Conservation (phyloP, 2,329 filamentous ascomycete genomes). For the Pestalotiopsis sp. region DNA sequence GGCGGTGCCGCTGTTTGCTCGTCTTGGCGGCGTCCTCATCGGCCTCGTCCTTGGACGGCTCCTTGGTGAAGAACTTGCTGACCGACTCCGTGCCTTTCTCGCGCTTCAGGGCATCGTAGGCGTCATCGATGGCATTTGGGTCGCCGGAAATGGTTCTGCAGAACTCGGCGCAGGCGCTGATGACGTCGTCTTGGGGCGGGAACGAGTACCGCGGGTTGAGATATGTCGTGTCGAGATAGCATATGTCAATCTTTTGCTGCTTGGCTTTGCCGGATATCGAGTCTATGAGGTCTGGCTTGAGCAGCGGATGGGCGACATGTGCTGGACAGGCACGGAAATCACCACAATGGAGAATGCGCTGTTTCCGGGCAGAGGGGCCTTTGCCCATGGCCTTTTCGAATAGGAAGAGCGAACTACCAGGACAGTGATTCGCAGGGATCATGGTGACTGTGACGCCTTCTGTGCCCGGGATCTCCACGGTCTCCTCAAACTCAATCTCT, state of each 20-base stretch:
- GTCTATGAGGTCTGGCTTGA: slow-evolving; percentile 76
- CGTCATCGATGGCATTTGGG: slow-evolving; percentile 48
- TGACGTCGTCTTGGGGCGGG: slow-evolving; percentile 84
- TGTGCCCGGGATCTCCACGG: slow-evolving; percentile 77
- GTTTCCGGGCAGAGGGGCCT: slow-evolving; percentile 60
- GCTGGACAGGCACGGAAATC: slow-evolving; percentile 90
- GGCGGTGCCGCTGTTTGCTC: slow-evolving; percentile 54
- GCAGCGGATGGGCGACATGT: slow-evolving; percentile 79
- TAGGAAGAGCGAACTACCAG: slow-evolving; percentile 89
- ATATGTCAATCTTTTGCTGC: slow-evolving; percentile 90
- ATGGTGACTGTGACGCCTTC: slow-evolving; percentile 86
- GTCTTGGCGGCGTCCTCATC: not conserved
- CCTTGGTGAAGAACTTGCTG: slow-evolving; percentile 54
- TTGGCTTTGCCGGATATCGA: slow-evolving; percentile 68
- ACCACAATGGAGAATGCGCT: slow-evolving; percentile 90
- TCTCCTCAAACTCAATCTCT: slow-evolving; percentile 81
- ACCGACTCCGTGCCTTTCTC: slow-evolving; percentile 45
- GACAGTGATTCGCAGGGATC: slow-evolving; percentile 96
- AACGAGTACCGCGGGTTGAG: slow-evolving; percentile 95
- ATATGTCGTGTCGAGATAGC: slow-evolving; percentile 97
- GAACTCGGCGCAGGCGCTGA: slow-evolving; percentile 83
- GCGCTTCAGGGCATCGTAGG: slow-evolving; percentile 47
- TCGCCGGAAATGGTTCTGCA: slow-evolving; percentile 77
- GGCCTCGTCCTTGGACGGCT: slow-evolving; percentile 21
- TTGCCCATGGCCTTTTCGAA: slow-evolving; percentile 78